Evolutionary conservation across 352 stramenopile genomes (phyloP), one percentile per base, ranked within the genome.

Genomic region (Globisporangium paddicum): DNA sequence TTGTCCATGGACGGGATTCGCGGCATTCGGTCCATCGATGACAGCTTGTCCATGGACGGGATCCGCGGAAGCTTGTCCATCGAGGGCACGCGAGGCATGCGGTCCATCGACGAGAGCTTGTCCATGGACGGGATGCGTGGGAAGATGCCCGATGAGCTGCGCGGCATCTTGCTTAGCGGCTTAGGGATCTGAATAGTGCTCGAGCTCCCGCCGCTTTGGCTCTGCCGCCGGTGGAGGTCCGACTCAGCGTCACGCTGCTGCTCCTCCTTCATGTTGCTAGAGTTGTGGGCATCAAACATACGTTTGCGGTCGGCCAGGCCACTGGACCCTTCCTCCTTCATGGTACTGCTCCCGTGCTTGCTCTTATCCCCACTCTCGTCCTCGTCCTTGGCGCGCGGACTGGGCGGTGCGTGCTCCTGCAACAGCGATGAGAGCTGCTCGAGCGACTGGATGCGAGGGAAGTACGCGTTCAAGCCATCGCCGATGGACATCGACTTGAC

Each of bases 71-170:
- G 64, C 48, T 78, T 89, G 60, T 90, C 82, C 64, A 80, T 68
- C 18, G 73, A 82, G 13, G 73, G 63, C 13, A 83, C 65, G 10
- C 61, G 55, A 13, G 68, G 68, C 23, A 83, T n/a, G n/a, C n/a
- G n/a, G n/a, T n/a, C n/a, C n/a, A n/a, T n/a, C n/a, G n/a, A n/a
- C n/a, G n/a, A n/a, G n/a, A n/a, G 48, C 32, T 77, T 79, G 53
- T 85, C 72, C 60, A 90, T 82, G 6, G 84, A 94, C 19, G 79
- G 77, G 42, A 90, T 74, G 40, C 84, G 82, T 18, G 84, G 84
- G 55, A 94, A 92, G 34, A 90, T 91, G 10, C 82, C 82, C 13
- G 82, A 91, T 32, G 80, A 89, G 60, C 74, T 89, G 9, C 82
- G 79, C 19, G 79, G 79, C 73, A 90, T 89, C 67, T 92, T 92